These are phyloP conservation scores for Sphenostylis stenocarpa DNA, from an alignment of 306 rosid genomes.

Conservation along the genomic window DNA sequence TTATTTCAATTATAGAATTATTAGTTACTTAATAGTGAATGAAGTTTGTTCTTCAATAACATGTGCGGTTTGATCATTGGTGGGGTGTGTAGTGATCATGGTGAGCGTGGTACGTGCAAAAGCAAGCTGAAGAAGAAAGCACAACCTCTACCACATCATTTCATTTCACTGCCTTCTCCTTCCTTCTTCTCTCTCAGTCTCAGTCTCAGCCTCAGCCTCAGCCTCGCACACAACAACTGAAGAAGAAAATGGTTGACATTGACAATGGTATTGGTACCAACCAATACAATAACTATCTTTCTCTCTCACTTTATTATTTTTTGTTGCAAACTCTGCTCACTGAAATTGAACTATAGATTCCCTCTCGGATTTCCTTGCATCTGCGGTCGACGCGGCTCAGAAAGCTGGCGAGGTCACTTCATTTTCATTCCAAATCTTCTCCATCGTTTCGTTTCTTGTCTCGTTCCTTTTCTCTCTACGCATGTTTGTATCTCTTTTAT, in stretches of 20 bases:
- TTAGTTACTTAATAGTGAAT: background rate
- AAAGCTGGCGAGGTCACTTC: constrained; percentile 77
- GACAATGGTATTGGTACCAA: constrained; percentile 43
- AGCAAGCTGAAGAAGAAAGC: constrained; percentile 16
- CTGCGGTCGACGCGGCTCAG: constrained; percentile 83
- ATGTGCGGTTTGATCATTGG: background rate
- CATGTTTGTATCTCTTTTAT: background rate
- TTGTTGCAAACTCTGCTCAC: background rate
- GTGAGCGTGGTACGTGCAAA: constrained; percentile 32
- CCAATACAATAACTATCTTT: background rate
- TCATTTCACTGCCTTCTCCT: background rate
- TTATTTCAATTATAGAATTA: background rate
- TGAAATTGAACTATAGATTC: constrained; percentile 45
- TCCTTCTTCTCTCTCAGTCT: background rate
- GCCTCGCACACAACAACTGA: background rate
- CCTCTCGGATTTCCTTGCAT: constrained; percentile 58
- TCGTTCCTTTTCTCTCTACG: background rate
- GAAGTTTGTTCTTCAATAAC: background rate
- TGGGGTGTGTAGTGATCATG: background rate
- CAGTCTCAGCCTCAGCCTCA: too few relatives aligned
- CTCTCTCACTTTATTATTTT: background rate
- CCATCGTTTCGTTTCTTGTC: background rate
- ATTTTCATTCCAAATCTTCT: background rate
- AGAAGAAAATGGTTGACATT: constrained; percentile 53
- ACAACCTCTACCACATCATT: constrained; percentile 16